Base-by-base conservation (phyloP, 805 yeast species). In the Teunomyces stri region DNA sequence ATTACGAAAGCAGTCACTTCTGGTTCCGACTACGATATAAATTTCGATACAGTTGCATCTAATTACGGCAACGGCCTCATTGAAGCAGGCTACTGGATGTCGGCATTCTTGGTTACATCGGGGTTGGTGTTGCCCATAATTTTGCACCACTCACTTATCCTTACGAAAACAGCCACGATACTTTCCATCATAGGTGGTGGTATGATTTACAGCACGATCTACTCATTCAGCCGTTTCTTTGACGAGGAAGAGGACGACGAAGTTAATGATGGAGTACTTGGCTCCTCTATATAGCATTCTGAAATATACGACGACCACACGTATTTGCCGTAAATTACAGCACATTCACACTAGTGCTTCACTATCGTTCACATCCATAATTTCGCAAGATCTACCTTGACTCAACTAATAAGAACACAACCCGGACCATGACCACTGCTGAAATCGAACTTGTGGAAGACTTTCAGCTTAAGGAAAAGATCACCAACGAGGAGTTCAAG, bases 161-260 rank as follows among this genome's bases (percentile, higher is more conserved):
- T 92, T 51, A 80, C 84, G n/a, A 64, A 75, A 13, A 69, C 81
- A 5, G 96, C 97, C 16, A 80, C 83, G 66, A 55, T 79, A 15
- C 83, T 92, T 83, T 86, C 96, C 41, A 78, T 88, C 28, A 47
- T 75, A 10, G 99, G 98, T 12, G 98, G 98, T n/a, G 52, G 76
- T 15, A 75, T 91, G 50, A 88, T 92, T 40, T 91, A 87, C 66
- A 79, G 84, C 5, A 85, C 97, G 5, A 89, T 92, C 28, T 85
- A 88, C 43, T 80, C 88, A 6, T 92, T 92, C 62, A 83, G 88
- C 4, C 74, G 84, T 61, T 89, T 87, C 59, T 92, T 92, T 74
- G 82, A 80, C 49, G 65, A 58, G 12, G 46, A 50, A 1, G 67
- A 60, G 4, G 68, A 69, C 13, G 55, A 51, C 10, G 73, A 60